Evolutionary conservation across 345 rosid species (phyloP), one percentile per base, ranked within the genome.

Genomic region (Sisymbrium altissimum): DNA sequence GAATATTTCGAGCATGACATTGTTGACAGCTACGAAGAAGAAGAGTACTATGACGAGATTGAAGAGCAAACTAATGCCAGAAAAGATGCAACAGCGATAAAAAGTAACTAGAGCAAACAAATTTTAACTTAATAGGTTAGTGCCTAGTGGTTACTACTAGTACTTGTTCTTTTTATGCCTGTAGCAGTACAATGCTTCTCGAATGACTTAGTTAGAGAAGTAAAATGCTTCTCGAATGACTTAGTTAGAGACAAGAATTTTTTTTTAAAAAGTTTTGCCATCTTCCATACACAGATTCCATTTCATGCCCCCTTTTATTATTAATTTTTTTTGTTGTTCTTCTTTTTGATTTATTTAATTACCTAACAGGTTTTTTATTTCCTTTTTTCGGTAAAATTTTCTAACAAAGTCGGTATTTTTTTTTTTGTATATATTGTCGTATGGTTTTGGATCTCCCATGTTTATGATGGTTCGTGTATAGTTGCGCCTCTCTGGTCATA

Each of bases 1-100:
- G 73, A 76, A 18, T 82, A 81, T 56, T 79, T 84, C 23, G 84
- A 82, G 36, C 82, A 82, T 9, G 86, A 80, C 76, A 53, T 50
- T n/a, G 86, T 84, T n/a, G 72, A 56, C 23, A 82, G 74, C 15
- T 72, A 72, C 2, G 72, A 70, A 25, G 57, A 70, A 25, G 57
- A 25, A 48, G 71, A 74, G 18, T 54, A 44, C 56, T 64, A 41
- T 64, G 71, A 72, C n/a, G 70, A 53, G 63, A 56, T 32, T 56
- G 36, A 64, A 54, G 30, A 40, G 41, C 50, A 71, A 21, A 15
- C n/a, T 38, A 32, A 7, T 53, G 56, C 40, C 23, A 23, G 2
- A 23, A 23, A 23, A 23, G 25, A 23, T 23, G 13, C 55, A 32
- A 65, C 33, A 12, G 46, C 52, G 2, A 11, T 40, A 29, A 56